These are phyloP conservation scores for Xylaria nigripes DNA, from an alignment of 495 filamentous ascomycete species.

Conservation along the genomic window DNA sequence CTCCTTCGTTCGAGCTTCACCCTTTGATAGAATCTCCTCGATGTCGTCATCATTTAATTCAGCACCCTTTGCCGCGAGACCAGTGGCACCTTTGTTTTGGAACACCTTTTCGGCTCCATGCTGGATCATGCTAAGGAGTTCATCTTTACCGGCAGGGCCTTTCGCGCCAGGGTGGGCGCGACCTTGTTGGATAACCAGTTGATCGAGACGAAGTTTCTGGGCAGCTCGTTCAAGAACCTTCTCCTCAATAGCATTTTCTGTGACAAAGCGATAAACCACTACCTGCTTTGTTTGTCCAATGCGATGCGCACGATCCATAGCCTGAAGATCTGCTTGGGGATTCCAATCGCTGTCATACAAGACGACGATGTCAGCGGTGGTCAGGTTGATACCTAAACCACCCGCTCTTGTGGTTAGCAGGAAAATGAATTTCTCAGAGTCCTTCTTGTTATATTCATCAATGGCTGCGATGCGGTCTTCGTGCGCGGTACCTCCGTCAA, in stretches of 20 bases:
- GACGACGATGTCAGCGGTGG: conserved; percentile 89
- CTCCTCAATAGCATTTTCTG: conserved; percentile 96
- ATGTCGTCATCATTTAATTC: conserved; percentile 81
- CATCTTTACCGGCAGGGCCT: conserved; percentile 84
- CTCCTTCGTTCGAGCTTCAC: conserved; percentile 80
- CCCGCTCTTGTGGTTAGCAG: conserved; percentile 94
- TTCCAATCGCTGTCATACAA: conserved; percentile 99
- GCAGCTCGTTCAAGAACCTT: conserved; percentile 96
- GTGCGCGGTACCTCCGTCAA: conserved; percentile 94
- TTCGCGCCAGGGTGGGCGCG: conserved; percentile 87
- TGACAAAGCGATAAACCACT: conserved; percentile 90
- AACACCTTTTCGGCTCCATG: conserved; percentile 96
- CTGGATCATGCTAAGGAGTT: conserved; percentile 95
- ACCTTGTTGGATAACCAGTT: conserved; percentile 98
- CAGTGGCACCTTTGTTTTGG: conserved; percentile 54
- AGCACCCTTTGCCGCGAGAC: conserved; percentile 48
- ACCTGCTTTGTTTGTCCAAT: conserved; percentile 99
- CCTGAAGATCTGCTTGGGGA: conserved; percentile 94
- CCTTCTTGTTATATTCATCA: conserved; percentile 95
- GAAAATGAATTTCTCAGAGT: conserved; percentile 95
- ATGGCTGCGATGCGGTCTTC: conserved; percentile 97
- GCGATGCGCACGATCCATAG: conserved; percentile 97
- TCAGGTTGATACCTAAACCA: conserved; percentile 97
- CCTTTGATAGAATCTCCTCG: conserved; percentile 74
- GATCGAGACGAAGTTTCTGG: conserved; percentile 93